These are phyloP conservation scores for Lasiosphaeria ovina DNA, from an alignment of 495 filamentous ascomycete species.

Conservation along the genomic window DNA sequence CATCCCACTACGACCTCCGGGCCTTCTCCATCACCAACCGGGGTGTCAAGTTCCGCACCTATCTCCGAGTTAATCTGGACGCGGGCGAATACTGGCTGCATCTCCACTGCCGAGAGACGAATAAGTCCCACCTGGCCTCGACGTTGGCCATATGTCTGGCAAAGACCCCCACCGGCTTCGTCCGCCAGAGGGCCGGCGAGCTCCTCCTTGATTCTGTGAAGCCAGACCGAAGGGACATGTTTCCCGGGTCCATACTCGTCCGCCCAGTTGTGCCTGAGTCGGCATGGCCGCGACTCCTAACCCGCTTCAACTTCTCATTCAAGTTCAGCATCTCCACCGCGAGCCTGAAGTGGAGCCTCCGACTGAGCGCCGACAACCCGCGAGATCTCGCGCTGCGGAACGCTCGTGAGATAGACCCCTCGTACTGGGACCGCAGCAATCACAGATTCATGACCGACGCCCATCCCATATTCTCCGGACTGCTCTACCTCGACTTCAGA, in stretches of 20 bases:
- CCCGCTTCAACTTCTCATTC: not conserved
- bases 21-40: slow-evolving; percentile 6
- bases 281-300: not conserved
- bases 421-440: not conserved
- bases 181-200: not conserved
- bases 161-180: slow-evolving; percentile 8
- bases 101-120: not conserved
- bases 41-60: not conserved
- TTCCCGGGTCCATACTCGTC: not conserved
- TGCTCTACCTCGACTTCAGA: not conserved
- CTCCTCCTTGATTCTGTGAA: not conserved
- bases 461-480: not conserved
- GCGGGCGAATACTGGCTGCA: slow-evolving; percentile 1
- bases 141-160: not conserved
- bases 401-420: not conserved
- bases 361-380: not conserved
- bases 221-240: not conserved
- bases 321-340: not conserved
- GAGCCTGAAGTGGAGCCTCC: not conserved
- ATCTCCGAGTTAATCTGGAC: not conserved
- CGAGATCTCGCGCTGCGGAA: not conserved
- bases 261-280: not conserved
- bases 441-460: not conserved
- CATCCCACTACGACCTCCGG: not conserved
- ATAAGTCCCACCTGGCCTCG: not conserved